phyloP scores from a whole-genome alignment of 2,329 filamentous ascomycete species.

The Botrytis paeoniae region DNA sequence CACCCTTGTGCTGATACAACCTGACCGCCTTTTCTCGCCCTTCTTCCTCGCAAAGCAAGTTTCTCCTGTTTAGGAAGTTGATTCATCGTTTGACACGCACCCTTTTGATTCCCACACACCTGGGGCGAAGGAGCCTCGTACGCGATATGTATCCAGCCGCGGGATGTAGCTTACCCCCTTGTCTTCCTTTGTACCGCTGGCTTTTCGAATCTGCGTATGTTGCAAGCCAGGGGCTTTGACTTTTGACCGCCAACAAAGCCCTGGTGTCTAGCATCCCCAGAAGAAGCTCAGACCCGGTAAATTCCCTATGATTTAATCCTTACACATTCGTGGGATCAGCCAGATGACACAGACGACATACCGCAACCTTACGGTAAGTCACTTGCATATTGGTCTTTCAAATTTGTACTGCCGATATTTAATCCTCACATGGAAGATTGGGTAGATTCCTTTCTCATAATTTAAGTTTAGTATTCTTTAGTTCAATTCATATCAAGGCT shows the following conservation, averaged over 20 bases:
- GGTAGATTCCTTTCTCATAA: constrained; percentile 29
- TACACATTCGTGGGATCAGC: constrained; percentile 34
- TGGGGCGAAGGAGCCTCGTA: constrained; percentile 18
- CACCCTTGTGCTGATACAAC: constrained; percentile 15
- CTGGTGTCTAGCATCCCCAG: constrained; percentile 31
- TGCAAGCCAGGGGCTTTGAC: constrained; percentile 35
- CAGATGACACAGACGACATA: constrained; percentile 40
- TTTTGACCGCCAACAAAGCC: constrained; percentile 36
- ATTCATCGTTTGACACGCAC: constrained; percentile 22
- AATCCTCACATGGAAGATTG: constrained; percentile 30
- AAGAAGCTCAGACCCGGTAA: constrained; percentile 37
- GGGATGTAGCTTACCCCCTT: constrained; percentile 18
- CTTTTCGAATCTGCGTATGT: constrained; percentile 31
- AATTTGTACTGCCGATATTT: constrained; percentile 37
- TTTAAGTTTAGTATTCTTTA: constrained; percentile 26
- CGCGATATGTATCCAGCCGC: constrained; percentile 20
- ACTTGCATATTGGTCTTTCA: constrained; percentile 36
- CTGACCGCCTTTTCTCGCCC: constrained; percentile 18
- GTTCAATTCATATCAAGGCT: constrained; percentile 24
- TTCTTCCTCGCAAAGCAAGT: constrained; percentile 14
- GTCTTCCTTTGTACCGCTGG: constrained; percentile 28
- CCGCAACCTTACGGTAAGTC: constrained; percentile 34
- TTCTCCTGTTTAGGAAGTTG: constrained; percentile 17
- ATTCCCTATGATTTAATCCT: constrained; percentile 24
- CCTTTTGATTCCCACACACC: constrained; percentile 32